These are phyloP conservation scores for Agaricus subrufescens DNA, from an alignment of 768 basidiomycete genomes.

Conservation along the genomic window DNA sequence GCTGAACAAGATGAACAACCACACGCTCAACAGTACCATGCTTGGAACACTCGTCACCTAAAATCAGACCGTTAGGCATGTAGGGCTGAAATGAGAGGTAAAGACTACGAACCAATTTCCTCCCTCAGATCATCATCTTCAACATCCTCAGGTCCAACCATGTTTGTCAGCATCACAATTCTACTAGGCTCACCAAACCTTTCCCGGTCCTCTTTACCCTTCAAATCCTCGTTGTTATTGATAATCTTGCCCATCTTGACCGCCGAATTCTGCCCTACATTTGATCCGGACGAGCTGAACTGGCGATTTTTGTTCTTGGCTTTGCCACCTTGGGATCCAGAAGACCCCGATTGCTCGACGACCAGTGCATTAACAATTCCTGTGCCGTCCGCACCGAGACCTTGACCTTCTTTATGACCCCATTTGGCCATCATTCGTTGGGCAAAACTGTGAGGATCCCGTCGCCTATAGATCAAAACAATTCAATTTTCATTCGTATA, in stretches of 20 bases:
- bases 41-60: constrained; percentile 89
- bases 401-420: constrained; percentile 94
- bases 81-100: neutral
- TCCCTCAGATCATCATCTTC: constrained; percentile 81
- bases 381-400: constrained; percentile 76
- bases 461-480: constrained; percentile 19
- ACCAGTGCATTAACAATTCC: constrained; percentile 89
- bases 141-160: constrained; percentile 81
- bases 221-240: constrained; percentile 84
- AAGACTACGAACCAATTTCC: constrained; percentile 69
- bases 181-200: constrained; percentile 87
- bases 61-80: neutral
- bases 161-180: constrained; percentile 86
- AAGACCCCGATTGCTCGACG: constrained; percentile 58
- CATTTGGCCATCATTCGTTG: constrained; percentile 92
- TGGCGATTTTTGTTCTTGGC: constrained; percentile 31
- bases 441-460: constrained; percentile 73
- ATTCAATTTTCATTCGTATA: neutral
- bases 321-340: constrained; percentile 20
- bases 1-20: constrained; percentile 72
- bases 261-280: constrained; percentile 33
- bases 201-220: constrained; percentile 69
- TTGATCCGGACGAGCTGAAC: constrained; percentile 23
- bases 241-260: constrained; percentile 81
- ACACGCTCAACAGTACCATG: constrained; percentile 92